Evolutionary conservation across 176 grass and related monocot species (phyloP).

Genomic region (Lolium multiflorum): DNA sequence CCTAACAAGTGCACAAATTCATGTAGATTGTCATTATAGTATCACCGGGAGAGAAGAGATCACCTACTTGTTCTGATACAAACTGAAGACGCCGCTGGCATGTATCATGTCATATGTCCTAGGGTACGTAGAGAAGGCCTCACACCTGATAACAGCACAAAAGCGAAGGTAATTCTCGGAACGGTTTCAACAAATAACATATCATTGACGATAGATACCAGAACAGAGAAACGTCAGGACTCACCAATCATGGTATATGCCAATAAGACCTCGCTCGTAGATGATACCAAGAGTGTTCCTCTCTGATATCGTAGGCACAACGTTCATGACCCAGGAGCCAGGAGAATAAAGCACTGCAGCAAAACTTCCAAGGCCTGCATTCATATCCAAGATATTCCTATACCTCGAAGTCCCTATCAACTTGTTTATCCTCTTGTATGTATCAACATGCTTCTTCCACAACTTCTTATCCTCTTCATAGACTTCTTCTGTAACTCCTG

Average conservation of each 20-base stretch:
- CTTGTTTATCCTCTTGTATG: conserved; percentile 87
- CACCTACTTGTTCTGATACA: conserved; percentile 82
- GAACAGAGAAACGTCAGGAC: conserved; percentile 9
- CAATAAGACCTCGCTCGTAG: conserved; percentile 90
- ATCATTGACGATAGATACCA: conserved; percentile 8
- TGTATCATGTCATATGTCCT: conserved; percentile 92
- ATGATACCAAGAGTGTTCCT: conserved; percentile 68
- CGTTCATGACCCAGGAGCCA: conserved; percentile 83
- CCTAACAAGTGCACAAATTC: background rate
- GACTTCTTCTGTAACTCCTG: conserved; percentile 63
- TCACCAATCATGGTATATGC: conserved; percentile 96
- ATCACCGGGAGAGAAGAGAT: conserved; percentile 28
- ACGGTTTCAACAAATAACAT: conserved; percentile 36
- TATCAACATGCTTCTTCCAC: conserved; percentile 77
- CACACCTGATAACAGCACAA: conserved; percentile 59
- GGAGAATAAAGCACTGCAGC: conserved; percentile 65
- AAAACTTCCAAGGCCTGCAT: conserved; percentile 92
- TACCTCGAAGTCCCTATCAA: conserved; percentile 69
- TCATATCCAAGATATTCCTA: conserved; percentile 96
- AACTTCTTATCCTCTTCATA: conserved; percentile 70
- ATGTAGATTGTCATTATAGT: background rate
- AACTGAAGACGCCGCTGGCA: conserved; percentile 71
- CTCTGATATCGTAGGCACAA: conserved; percentile 69
- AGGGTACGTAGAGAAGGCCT: conserved; percentile 91
- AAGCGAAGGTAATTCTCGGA: conserved; percentile 23